Percentiles rank a stretch among this genome's conserved stretches.
Evolutionary conservation across 345 rosid species (phyloP).

Genomic region (Passiflora organensis): DNA sequence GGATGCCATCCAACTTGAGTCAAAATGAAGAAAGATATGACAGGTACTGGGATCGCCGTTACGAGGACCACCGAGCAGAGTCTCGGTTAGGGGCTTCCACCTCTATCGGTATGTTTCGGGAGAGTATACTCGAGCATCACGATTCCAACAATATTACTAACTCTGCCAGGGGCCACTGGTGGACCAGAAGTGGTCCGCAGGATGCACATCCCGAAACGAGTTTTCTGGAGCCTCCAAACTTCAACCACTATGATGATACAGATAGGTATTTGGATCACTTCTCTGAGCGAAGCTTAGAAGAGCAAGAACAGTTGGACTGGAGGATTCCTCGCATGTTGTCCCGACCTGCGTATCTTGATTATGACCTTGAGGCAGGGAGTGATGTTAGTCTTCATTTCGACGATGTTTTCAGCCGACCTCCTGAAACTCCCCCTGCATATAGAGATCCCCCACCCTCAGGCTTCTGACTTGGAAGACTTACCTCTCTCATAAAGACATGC

Average conservation of each 20-base stretch:
- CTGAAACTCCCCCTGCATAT: conserved; percentile 36
- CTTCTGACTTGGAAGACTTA: conserved; percentile 12
- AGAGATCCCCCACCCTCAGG: conserved; percentile 22
- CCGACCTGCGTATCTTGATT: conserved; percentile 33
- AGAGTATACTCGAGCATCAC: conserved; percentile 57
- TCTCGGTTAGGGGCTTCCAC: conserved; percentile 65
- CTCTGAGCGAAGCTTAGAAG: conserved; percentile 47
- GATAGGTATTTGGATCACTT: conserved; percentile 22
- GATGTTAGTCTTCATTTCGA: conserved; percentile 66
- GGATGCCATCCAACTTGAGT: conserved; percentile 39
- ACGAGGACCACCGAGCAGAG: too few relatives aligned
- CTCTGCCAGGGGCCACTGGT: conserved; percentile 58
- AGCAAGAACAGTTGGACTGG: conserved; percentile 43
- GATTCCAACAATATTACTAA: conserved; percentile 32
- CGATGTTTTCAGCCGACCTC: conserved; percentile 67
- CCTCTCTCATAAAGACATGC: conserved; percentile 8
- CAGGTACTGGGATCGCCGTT: too few relatives aligned
- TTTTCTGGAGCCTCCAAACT: conserved; percentile 76
- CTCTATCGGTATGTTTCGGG: conserved; percentile 60
- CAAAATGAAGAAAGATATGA: conserved; percentile 28
- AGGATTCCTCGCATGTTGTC: conserved; percentile 32
- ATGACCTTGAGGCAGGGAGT: conserved; percentile 54
- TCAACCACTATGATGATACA: conserved; percentile 24
- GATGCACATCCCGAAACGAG: conserved; percentile 27
- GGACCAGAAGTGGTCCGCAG: conserved; percentile 53